Evolutionary conservation across 164 flowering plant species (phyloP).

Genomic region (Cinnamomum chago): DNA sequence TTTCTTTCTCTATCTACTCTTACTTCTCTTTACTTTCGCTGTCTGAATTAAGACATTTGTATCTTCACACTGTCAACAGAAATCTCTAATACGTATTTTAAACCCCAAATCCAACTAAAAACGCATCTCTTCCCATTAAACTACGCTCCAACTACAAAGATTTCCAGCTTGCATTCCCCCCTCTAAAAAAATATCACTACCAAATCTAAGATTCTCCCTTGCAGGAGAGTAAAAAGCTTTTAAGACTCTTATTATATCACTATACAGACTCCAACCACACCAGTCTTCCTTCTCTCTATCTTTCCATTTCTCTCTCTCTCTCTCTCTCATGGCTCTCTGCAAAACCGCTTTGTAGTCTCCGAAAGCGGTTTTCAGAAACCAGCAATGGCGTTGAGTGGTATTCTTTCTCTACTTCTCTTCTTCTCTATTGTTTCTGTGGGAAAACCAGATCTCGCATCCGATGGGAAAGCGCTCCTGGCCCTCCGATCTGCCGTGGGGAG

Average conservation of each 20-base stretch:
- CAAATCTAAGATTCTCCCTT: neutral
- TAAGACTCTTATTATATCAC: too few species aligned
- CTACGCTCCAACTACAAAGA: neutral
- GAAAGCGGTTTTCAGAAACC: slow-evolving; percentile 10
- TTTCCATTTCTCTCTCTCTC: neutral
- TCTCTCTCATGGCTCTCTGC: neutral
- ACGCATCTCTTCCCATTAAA: neutral
- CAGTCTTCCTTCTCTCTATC: neutral
- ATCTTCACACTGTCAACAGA: neutral
- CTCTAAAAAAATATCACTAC: neutral
- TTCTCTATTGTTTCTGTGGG: slow-evolving; percentile 14
- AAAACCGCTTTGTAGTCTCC: slow-evolving; percentile 7
- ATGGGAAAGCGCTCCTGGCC: slow-evolving; percentile 52
- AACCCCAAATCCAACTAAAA: neutral
- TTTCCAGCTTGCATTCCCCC: neutral
- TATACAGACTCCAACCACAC: neutral
- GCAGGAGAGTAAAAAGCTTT: too few species aligned
- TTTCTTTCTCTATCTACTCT: too few species aligned
- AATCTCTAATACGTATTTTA: neutral
- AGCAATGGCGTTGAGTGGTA: slow-evolving; percentile 11
- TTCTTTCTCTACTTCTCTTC: slow-evolving; percentile 17
- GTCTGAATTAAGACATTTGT: neutral
- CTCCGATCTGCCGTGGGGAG: slow-evolving; percentile 60
- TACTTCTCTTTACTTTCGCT: neutral
- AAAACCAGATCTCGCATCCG: slow-evolving; percentile 46